These are phyloP conservation scores for Venustampulla echinocandica DNA, from an alignment of 495 filamentous ascomycete genomes.

Conservation along the genomic window DNA sequence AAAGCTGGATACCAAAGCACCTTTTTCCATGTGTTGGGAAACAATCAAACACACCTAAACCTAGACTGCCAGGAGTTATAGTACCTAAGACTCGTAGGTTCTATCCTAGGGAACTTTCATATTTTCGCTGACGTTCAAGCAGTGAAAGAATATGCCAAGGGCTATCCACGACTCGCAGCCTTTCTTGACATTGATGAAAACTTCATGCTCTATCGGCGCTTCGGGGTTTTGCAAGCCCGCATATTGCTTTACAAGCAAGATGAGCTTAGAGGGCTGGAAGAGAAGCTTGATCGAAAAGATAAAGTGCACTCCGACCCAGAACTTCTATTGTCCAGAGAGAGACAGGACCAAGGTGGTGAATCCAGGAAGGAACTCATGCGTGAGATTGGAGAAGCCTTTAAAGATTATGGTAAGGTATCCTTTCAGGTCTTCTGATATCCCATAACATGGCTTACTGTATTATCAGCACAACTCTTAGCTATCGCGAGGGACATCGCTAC, in stretches of 20 bases:
- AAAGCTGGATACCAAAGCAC: too few species aligned
- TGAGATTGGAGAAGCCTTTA: background rate
- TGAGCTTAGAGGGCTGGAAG: slow-evolving; percentile 27
- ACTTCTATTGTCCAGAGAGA: slow-evolving; percentile 2
- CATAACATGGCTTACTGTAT: background rate
- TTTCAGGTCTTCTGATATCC: background rate
- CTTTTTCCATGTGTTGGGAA: too few species aligned
- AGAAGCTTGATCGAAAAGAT: slow-evolving; percentile 26
- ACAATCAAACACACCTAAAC: too few species aligned
- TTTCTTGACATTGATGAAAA: slow-evolving; percentile 28
- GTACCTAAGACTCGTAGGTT: too few species aligned
- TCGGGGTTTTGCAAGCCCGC: slow-evolving; percentile 28
- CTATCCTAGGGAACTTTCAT: too few species aligned
- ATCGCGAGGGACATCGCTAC: background rate
- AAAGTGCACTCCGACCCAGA: slow-evolving; percentile 13
- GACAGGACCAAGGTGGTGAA: slow-evolving; percentile 8
- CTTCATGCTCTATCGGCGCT: slow-evolving; percentile 30
- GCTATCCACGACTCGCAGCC: slow-evolving; percentile 31
- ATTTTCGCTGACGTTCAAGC: too few species aligned
- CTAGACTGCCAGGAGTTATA: too few species aligned
- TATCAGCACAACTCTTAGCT: slow-evolving; percentile 2
- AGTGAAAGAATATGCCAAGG: slow-evolving; percentile 29
- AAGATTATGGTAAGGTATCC: background rate
- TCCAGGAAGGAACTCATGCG: slow-evolving; percentile 4
- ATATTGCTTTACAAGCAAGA: slow-evolving; percentile 34